A percentile compares a stretch with the other conserved stretches of the same genome.
Evolutionary conservation across 306 rosid genomes (phyloP).

Genomic region (Begonia masoniana): DNA sequence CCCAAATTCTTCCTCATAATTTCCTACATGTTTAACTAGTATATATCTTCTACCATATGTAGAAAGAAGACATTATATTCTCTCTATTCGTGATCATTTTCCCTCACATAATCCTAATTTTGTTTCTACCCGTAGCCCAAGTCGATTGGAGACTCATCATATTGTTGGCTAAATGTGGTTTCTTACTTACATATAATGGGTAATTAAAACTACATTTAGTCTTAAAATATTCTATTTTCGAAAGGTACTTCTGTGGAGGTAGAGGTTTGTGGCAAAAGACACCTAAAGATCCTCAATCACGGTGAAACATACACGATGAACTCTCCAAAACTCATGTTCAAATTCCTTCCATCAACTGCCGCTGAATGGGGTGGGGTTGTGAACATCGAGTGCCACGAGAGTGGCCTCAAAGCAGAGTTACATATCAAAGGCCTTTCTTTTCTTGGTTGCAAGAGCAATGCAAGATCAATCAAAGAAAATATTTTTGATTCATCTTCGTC

Average conservation of each 20-base stretch:
- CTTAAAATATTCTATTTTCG: not conserved
- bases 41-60: no score
- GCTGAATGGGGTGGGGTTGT: not conserved
- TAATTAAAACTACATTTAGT: no score
- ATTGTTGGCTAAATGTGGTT: not conserved
- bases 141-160: no score
- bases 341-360: not conserved
- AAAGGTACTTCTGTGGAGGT: conserved; percentile 67
- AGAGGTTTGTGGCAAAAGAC: conserved; percentile 48
- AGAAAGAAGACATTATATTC: no score
- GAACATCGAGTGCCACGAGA: not conserved
- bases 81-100: no score
- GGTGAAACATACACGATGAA: conserved; percentile 77
- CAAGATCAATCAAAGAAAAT: not conserved
- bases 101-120: no score
- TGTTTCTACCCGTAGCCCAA: no score
- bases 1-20: no score
- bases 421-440: not conserved
- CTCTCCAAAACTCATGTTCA: conserved; percentile 29
- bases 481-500: conserved; percentile 8
- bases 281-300: conserved; percentile 53
- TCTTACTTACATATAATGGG: no score
- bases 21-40: no score
- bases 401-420: not conserved
- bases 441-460: not conserved